These are phyloP conservation scores for Blechomonas ayalai DNA, from an alignment of 208 protist genomes.

Conservation along the genomic window DNA sequence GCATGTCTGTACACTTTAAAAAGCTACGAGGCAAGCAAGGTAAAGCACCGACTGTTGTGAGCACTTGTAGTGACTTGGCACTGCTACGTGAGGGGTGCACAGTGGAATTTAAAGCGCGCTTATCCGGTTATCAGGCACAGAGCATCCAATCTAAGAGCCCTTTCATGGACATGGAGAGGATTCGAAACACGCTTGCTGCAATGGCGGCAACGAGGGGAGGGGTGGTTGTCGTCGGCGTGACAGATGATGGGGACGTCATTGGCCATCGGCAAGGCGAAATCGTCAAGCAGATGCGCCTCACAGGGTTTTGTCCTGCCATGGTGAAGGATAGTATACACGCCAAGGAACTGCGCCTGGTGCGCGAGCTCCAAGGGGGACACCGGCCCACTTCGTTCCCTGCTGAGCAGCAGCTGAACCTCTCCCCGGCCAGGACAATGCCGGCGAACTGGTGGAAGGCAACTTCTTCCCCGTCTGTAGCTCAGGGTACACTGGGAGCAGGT, in stretches of 20 bases:
- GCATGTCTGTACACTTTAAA: slow-evolving; percentile 46
- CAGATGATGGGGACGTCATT: slow-evolving; percentile 52
- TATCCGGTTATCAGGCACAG: slow-evolving; percentile 3
- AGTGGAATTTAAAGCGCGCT: slow-evolving; percentile 73
- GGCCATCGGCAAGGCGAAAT: slow-evolving; percentile 44
- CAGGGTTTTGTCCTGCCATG: slow-evolving; percentile 82
- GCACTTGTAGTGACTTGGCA: slow-evolving; percentile 34
- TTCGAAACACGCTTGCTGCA: slow-evolving; percentile 73
- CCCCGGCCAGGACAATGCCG: slow-evolving; percentile 24
- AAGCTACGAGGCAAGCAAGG: slow-evolving; percentile 44
- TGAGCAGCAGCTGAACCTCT: too few relatives aligned
- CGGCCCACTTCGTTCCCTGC: neutral
- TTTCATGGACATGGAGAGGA: slow-evolving; percentile 66
- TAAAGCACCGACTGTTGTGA: too few relatives aligned
- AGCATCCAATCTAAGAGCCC: too few relatives aligned
- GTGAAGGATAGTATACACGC: slow-evolving; percentile 53
- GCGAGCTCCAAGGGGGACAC: neutral
- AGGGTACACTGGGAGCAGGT: too few relatives aligned
- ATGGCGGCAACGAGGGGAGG: slow-evolving; percentile 77
- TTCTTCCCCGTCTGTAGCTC: neutral
- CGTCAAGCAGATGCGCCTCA: slow-evolving; percentile 32
- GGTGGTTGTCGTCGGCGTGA: slow-evolving; percentile 66
- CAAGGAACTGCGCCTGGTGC: slow-evolving; percentile 46
- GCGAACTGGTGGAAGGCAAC: slow-evolving; percentile 65
- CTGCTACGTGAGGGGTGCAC: slow-evolving; percentile 41